Evolutionary conservation across 495 filamentous ascomycete genomes (phyloP), one percentile per base, ranked within the genome.

Genomic region (Aspergillus heteromorphus): DNA sequence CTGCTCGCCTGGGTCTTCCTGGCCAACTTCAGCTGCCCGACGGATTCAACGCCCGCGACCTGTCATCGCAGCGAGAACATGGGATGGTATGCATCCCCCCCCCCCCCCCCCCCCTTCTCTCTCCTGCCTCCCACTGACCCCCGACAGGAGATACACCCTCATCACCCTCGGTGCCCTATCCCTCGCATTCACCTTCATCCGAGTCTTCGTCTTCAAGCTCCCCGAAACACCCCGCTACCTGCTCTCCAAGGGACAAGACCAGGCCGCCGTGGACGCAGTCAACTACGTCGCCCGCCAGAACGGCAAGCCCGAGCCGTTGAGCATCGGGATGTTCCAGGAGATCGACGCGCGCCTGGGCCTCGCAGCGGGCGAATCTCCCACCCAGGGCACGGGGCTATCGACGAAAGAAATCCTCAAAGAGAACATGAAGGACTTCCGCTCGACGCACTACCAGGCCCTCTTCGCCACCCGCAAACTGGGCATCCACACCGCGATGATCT

Each of bases 1-100:
- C 47, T 71, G 19, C 31, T 71, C 3, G 60, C 66, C 10, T 71
- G 68, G 68, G 68, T 66, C 0, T 71, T 67, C 49, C 47, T 69
- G 21, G 65, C 66, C 21, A 65, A 72, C 43, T 72, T 55, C 41
- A 65, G 59, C 47, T 72, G 66, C 31, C 60, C 68, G 17, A 65
- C 63, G 0, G 60, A 67, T 47, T 41, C 64, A 0, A 65, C 63
- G 2, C 55, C 61, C 0, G 66, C 55, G 4, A 66, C 63, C 10
- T 72, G 66, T 47, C 42, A 55, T 6, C 56, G 65, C 0, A 6
- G 40, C 5, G 58, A 68, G 0, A 72, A 72, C 23, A 72, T 72
- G 66, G 69, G 66, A 58, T 72, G 66, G 67, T 68, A 38, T 38
- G 34, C 13, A n/a, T 43, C 25, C 4, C 5, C 18, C 19, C 30